phyloP scores from a whole-genome alignment of 306 rosid species.

The Hippophae rhamnoides region DNA sequence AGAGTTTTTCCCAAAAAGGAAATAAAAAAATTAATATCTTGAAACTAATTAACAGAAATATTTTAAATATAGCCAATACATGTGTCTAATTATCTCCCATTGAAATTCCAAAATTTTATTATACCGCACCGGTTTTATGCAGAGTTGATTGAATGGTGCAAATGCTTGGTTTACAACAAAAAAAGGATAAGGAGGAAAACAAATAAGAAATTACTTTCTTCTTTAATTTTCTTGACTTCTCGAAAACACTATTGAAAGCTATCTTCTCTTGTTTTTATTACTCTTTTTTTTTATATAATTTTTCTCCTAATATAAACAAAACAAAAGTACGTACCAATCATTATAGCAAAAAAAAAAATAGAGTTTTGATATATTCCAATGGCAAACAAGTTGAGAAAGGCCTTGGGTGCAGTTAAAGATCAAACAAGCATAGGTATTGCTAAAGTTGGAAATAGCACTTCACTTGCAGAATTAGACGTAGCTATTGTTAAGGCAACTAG shows the following conservation, averaged over 20 bases:
- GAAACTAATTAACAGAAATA: neutral
- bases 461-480: conserved; percentile 77
- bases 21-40: neutral
- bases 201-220: neutral
- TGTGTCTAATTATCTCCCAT: conserved; percentile 20
- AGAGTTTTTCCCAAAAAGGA: neutral
- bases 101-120: conserved; percentile 29
- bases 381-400: conserved; percentile 60
- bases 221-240: no score
- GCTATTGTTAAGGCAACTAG: conserved; percentile 89
- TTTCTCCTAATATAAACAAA: no score
- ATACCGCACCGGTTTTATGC: conserved; percentile 31
- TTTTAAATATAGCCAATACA: neutral
- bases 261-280: neutral
- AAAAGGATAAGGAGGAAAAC: neutral
- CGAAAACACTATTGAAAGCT: neutral
- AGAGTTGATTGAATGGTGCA: conserved; percentile 24
- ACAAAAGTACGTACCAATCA: neutral
- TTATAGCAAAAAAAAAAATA: neutral
- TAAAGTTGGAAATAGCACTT: conserved; percentile 73
- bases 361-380: conserved; percentile 24
- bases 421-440: conserved; percentile 89
- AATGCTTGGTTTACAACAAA: conserved; percentile 9
- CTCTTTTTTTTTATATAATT: no score
- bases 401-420: conserved; percentile 90